Evolutionary conservation across 2,329 filamentous ascomycete species (phyloP).

Genomic region (Sporothrix globosa): DNA sequence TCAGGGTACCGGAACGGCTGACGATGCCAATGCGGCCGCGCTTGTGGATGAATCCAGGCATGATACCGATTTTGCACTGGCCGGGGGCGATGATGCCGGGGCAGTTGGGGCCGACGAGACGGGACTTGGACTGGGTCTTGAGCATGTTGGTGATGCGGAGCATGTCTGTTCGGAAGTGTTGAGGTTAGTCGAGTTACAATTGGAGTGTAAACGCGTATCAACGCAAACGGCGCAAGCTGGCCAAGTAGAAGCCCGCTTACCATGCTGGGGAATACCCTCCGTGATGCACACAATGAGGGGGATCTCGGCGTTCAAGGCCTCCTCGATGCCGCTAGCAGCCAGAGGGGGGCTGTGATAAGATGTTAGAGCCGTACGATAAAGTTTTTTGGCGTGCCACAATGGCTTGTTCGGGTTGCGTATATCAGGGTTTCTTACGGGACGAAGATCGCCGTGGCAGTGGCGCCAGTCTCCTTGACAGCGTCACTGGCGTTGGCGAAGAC

Average conservation of each 20-base stretch:
- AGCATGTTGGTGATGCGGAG: slow-evolving; percentile 97
- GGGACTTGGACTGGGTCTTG: slow-evolving; percentile 96
- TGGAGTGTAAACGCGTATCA: neutral
- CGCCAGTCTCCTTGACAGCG: slow-evolving; percentile 86
- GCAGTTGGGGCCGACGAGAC: slow-evolving; percentile 96
- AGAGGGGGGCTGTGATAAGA: slow-evolving; percentile 70
- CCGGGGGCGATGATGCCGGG: slow-evolving; percentile 93
- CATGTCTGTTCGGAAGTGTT: slow-evolving; percentile 69
- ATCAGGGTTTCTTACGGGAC: slow-evolving; percentile 69
- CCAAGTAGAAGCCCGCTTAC: slow-evolving; percentile 54
- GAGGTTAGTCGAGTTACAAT: slow-evolving; percentile 25
- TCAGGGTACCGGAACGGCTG: slow-evolving; percentile 95
- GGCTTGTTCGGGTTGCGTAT: neutral
- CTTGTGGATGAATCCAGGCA: slow-evolving; percentile 99
- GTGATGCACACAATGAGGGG: slow-evolving; percentile 96
- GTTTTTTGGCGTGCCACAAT: neutral
- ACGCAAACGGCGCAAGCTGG: neutral
- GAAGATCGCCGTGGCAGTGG: slow-evolving; percentile 91
- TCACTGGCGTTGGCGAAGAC: slow-evolving; percentile 91
- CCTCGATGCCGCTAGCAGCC: slow-evolving; percentile 93
- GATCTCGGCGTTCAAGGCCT: slow-evolving; percentile 90
- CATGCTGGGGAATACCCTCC: slow-evolving; percentile 96
- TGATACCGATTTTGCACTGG: slow-evolving; percentile 99
- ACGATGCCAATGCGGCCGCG: slow-evolving; percentile 98
- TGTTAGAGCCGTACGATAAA: slow-evolving; percentile 28